Percentiles rank a stretch among this genome's conserved stretches.
Evolutionary conservation across 305 asterid species (phyloP).

Genomic region (Fraxinus xanthoxyloides): DNA sequence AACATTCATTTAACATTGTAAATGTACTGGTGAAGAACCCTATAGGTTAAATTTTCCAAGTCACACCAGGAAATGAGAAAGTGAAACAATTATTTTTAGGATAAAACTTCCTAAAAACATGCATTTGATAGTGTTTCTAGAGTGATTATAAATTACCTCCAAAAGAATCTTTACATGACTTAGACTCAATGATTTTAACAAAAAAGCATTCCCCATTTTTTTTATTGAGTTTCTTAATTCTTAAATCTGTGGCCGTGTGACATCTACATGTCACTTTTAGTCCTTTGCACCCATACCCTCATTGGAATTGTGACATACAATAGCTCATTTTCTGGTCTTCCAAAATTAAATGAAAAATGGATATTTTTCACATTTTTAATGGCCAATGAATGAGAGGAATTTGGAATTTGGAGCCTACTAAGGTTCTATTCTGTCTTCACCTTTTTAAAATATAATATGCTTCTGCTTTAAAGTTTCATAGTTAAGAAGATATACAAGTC

Average conservation of each 20-base stretch:
- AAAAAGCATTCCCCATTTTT: neutral
- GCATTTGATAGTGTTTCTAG: neutral
- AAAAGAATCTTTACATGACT: neutral
- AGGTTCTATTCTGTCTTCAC: constrained; percentile 38
- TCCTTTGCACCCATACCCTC: constrained; percentile 42
- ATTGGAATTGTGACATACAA: constrained; percentile 24
- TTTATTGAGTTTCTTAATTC: neutral
- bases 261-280: constrained; percentile 34
- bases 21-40: neutral
- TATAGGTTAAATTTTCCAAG: neutral
- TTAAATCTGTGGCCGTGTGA: neutral
- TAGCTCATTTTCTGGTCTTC: constrained; percentile 16
- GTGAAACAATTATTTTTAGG: neutral
- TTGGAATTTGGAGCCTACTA: constrained; percentile 31
- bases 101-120: neutral
- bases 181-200: neutral
- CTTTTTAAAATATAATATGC: constrained; percentile 21
- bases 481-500: constrained; percentile 41
- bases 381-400: constrained; percentile 38
- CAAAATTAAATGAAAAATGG: constrained; percentile 12
- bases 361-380: constrained; percentile 26
- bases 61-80: neutral
- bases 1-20: neutral
- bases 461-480: constrained; percentile 47
- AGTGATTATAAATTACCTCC: neutral